Evolutionary conservation across 164 flowering plant genomes (phyloP).

Genomic region (Euptelea pleiosperma): DNA sequence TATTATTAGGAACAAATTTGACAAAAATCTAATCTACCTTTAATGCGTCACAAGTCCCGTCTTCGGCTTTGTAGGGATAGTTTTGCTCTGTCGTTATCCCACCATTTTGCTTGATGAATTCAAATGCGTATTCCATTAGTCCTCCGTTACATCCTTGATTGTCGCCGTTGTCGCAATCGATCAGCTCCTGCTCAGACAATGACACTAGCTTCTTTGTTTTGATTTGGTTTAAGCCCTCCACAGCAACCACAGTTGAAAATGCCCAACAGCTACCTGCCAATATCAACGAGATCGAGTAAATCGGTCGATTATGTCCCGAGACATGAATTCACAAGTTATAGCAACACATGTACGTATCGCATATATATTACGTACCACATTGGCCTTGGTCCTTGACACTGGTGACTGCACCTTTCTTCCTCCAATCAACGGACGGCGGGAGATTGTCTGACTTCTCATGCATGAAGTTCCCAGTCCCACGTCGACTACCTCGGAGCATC

Average conservation of each 20-base stretch:
- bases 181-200: constrained; percentile 77
- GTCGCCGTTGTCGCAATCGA: constrained; percentile 69
- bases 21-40: constrained; percentile 52
- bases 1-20: too few species aligned
- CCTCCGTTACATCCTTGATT: constrained; percentile 88
- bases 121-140: constrained; percentile 73
- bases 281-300: neutral
- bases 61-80: constrained; percentile 68
- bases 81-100: constrained; percentile 60
- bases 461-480: constrained; percentile 45
- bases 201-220: constrained; percentile 65
- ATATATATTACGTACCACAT: constrained; percentile 46
- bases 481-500: constrained; percentile 43
- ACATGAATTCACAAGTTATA: neutral
- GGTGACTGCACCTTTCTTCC: constrained; percentile 65
- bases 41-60: constrained; percentile 45
- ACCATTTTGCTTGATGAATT: constrained; percentile 55
- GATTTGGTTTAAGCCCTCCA: constrained; percentile 77
- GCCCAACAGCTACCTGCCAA: constrained; percentile 90
- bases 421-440: constrained; percentile 70
- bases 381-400: constrained; percentile 72
- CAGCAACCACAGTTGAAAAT: constrained; percentile 79
- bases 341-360: too few species aligned
- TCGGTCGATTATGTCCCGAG: neutral
- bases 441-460: constrained; percentile 34